A percentile compares a stretch with the other conserved stretches of the same genome.
Conservation (phyloP, 2,329 filamentous ascomycete genomes). For the Uncinocarpus reesii region DNA sequence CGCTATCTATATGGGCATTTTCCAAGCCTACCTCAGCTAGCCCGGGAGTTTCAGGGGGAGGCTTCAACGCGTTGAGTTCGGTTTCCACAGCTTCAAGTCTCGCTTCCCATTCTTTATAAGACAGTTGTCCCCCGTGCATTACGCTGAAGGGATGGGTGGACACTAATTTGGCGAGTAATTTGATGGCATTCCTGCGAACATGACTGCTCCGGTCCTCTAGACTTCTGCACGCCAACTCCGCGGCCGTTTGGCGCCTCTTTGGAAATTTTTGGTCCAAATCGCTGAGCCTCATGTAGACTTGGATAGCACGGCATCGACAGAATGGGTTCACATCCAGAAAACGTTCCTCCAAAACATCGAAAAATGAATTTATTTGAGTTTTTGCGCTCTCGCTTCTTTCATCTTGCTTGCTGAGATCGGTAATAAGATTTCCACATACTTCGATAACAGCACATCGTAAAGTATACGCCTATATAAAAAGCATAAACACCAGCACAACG, state of each 20-base stretch:
- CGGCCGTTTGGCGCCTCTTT: constrained; percentile 76
- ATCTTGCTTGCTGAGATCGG: constrained; percentile 79
- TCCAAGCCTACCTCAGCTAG: constrained; percentile 55
- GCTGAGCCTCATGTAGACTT: constrained; percentile 85
- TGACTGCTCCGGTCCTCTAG: constrained; percentile 98
- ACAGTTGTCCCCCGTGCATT: constrained; percentile 79
- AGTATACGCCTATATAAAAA: constrained; percentile 64
- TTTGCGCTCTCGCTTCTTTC: constrained; percentile 89
- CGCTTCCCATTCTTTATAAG: constrained; percentile 72
- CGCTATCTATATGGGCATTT: constrained; percentile 63
- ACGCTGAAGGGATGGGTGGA: constrained; percentile 90
- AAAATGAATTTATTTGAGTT: constrained; percentile 90
- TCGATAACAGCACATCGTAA: constrained; percentile 89
- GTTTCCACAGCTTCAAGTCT: constrained; percentile 72
- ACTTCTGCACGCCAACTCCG: constrained; percentile 77
- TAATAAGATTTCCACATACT: constrained; percentile 90
- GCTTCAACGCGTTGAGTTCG: constrained; percentile 70
- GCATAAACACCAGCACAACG: constrained; percentile 2
- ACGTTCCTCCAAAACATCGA: constrained; percentile 89
- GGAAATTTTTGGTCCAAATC: constrained; percentile 95
- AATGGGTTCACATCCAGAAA: constrained; percentile 97
- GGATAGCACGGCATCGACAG: constrained; percentile 79
- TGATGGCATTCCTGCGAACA: constrained; percentile 88
- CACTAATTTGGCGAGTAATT: constrained; percentile 75
- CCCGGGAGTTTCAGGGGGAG: constrained; percentile 62